Evolutionary conservation across 2,329 filamentous ascomycete genomes (phyloP), one percentile per base, ranked within the genome.

Genomic region (Plectosphaerella cucumerina): DNA sequence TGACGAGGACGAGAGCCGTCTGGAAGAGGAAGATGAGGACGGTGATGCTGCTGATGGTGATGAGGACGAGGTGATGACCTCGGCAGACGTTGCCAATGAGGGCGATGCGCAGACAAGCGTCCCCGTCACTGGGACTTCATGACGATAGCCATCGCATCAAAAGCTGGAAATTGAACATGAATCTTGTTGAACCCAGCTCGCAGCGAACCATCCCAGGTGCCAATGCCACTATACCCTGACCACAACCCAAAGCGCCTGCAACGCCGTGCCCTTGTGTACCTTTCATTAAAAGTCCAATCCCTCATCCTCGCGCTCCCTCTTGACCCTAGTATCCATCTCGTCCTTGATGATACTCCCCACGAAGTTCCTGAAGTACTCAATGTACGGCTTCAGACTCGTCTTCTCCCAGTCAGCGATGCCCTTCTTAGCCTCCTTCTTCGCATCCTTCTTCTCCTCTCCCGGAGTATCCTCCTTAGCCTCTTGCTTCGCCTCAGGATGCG

Each of bases 331-430:
- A 50, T 75, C 84, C 55, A 76, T 75, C 65, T 86, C 85, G 53
- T 96, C 93, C 67, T 86, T 92, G 67, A 97, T 78, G 50, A 99
- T 68, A 0, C 74, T 79, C 10, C 82, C 79, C 8, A 97, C 90
- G 69, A 97, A 96, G 1, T 77, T 80, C 59, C 88, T 81, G 70
- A 99, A 97, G 59, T 87, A 86, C 52, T 97, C 92, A 34, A 97
- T 84, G 65, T 96, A 97, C 9, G 91, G 90, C 73, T 88, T 96
- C 63, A 99, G 70, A 58, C 90, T 90, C 21, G 94, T 99, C 82
- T 97, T 99, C 71, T 99, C 93, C 85, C 93, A 97, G 65, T 99
- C 94, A 58, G 86, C 81, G 45, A 89, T 62, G 50, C 58, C 60
- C 60, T 71, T 73, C 45, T 56, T 63, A 1, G 73, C 73, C 23